Percentiles rank a stretch among this genome's conserved stretches.
phyloP scores from a whole-genome alignment of 805 yeast genomes.

The Starmera caribaea region DNA sequence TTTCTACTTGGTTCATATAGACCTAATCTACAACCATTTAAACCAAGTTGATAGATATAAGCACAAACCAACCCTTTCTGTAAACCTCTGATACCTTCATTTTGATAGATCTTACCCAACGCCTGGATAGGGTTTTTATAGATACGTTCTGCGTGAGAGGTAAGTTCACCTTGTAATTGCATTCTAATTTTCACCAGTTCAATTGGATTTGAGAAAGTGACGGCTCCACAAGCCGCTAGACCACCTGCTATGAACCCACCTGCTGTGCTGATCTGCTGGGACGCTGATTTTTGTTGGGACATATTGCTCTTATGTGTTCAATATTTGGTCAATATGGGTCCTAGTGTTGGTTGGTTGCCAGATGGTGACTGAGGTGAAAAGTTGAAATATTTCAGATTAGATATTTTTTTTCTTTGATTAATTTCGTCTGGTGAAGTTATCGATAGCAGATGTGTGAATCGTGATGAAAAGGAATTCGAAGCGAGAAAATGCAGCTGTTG shows the following conservation, averaged over 20 bases:
- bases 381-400: too few relatives aligned
- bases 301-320: not conserved
- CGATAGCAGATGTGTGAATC: too few relatives aligned
- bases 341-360: too few relatives aligned
- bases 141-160: constrained; percentile 40
- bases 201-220: constrained; percentile 91
- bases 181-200: constrained; percentile 91
- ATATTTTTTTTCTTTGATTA: too few relatives aligned
- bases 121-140: constrained; percentile 89
- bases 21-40: constrained; percentile 92
- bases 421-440: too few relatives aligned
- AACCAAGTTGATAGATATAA: constrained; percentile 79
- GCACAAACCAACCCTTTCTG: constrained; percentile 90
- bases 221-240: constrained; percentile 95
- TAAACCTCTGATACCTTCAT: constrained; percentile 81
- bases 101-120: constrained; percentile 52
- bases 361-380: too few relatives aligned
- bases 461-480: too few relatives aligned
- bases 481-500: too few relatives aligned
- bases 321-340: too few relatives aligned
- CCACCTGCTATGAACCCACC: constrained; percentile 92
- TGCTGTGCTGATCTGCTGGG: constrained; percentile 50
- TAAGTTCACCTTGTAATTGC: constrained; percentile 93
- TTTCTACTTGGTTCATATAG: constrained; percentile 83
- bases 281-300: constrained; percentile 26